Conservation (phyloP, 495 filamentous ascomycete genomes). For the Hyaloscypha variabilis region DNA sequence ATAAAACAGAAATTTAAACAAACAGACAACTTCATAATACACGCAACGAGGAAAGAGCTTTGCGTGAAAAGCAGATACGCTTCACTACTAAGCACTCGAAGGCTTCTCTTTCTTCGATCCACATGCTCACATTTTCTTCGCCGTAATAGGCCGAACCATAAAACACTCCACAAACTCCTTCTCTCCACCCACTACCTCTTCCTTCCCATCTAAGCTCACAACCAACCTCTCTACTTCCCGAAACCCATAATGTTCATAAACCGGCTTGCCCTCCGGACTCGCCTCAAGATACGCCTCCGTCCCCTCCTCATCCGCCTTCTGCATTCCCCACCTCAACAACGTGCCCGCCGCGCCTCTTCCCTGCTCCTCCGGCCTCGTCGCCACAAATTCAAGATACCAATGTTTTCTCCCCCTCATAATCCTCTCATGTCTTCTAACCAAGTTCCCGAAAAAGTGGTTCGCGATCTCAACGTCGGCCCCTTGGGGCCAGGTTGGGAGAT, state of each 20-base stretch:
- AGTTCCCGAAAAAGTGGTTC: conserved; percentile 35
- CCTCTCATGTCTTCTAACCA: conserved; percentile 32
- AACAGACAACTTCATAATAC: too few relatives aligned
- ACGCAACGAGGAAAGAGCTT: too few relatives aligned
- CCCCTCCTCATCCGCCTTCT: conserved; percentile 49
- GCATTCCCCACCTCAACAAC: conserved; percentile 51
- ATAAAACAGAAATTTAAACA: too few relatives aligned
- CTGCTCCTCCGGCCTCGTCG: conserved; percentile 47
- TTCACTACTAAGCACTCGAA: too few relatives aligned
- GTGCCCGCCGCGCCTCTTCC: conserved; percentile 51
- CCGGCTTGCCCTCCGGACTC: conserved; percentile 47
- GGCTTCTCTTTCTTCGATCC: too few relatives aligned
- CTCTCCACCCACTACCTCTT: conserved; percentile 15
- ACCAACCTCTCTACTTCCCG: conserved; percentile 40
- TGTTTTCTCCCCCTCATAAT: conserved; percentile 39
- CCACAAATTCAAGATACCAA: conserved; percentile 51
- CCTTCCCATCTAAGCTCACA: conserved; percentile 33
- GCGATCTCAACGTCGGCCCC: conserved; percentile 32
- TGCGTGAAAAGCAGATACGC: too few relatives aligned
- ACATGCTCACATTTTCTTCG: too few relatives aligned
- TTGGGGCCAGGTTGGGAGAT: conserved; percentile 33
- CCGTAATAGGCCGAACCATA: conserved; percentile 32
- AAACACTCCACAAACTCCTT: conserved; percentile 35
- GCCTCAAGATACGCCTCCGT: conserved; percentile 56
- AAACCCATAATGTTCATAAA: conserved; percentile 62